Percentiles rank a stretch among this genome's conserved stretches.
phyloP scores from a whole-genome alignment of 495 filamentous ascomycete genomes.

The Amphirosellinia nigrospora region DNA sequence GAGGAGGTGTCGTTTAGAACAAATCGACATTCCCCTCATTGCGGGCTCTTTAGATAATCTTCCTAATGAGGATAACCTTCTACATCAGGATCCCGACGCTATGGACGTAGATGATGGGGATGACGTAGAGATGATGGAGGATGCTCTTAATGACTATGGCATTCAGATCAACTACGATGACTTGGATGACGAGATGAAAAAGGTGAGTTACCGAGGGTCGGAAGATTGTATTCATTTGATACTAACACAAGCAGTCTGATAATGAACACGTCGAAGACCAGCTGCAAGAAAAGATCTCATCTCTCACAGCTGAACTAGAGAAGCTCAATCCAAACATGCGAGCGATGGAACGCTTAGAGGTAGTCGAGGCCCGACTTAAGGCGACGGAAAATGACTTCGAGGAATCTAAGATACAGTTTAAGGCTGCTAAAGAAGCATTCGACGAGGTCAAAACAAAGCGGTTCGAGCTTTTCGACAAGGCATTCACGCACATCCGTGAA shows the following conservation, averaged over 20 bases:
- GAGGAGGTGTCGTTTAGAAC: constrained; percentile 89
- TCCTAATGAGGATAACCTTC: constrained; percentile 81
- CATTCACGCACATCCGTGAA: constrained; percentile 92
- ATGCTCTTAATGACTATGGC: constrained; percentile 79
- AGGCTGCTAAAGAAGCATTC: constrained; percentile 81
- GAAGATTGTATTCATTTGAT: neutral
- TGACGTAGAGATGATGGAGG: constrained; percentile 61
- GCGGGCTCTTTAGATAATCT: constrained; percentile 84
- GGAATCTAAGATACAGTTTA: constrained; percentile 73
- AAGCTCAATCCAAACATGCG: constrained; percentile 96
- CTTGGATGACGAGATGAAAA: constrained; percentile 83
- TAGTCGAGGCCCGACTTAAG: constrained; percentile 80
- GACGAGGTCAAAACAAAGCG: constrained; percentile 79
- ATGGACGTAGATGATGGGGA: constrained; percentile 86
- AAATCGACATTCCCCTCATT: constrained; percentile 82
- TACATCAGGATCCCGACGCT: constrained; percentile 73
- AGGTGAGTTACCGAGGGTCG: constrained; percentile 55
- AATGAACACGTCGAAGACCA: constrained; percentile 78
- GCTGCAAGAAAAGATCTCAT: constrained; percentile 76
- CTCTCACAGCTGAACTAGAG: constrained; percentile 78
- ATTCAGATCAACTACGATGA: constrained; percentile 89
- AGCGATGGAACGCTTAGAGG: constrained; percentile 89
- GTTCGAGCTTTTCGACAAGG: constrained; percentile 90
- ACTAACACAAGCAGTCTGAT: constrained; percentile 57
- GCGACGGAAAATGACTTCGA: constrained; percentile 89